A percentile compares a stretch with the other conserved stretches of the same genome.
phyloP scores from a whole-genome alignment of 1,284 basidiomycete genomes.

The Ceratobasidium sp. region DNA sequence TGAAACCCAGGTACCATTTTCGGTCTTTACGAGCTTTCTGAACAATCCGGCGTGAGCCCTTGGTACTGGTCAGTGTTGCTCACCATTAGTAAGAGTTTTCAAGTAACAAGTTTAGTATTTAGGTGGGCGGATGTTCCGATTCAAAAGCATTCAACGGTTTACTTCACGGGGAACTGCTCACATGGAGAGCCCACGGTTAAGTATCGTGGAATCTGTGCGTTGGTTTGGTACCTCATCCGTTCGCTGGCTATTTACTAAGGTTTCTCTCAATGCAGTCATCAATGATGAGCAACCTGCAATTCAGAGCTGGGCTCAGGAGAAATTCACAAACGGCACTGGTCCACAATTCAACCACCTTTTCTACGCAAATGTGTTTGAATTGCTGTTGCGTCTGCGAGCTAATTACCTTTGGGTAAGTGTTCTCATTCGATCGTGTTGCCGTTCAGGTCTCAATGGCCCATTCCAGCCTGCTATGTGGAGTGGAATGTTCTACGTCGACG shows the following conservation, averaged over 20 bases:
- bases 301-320: slow-evolving; percentile 65
- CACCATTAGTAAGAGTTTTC: no score
- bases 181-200: slow-evolving; percentile 76
- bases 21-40: slow-evolving; percentile 74
- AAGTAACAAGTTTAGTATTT: not conserved
- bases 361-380: slow-evolving; percentile 67
- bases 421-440: not conserved
- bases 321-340: slow-evolving; percentile 73
- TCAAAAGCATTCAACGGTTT: slow-evolving; percentile 61
- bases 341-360: slow-evolving; percentile 72
- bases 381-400: slow-evolving; percentile 72
- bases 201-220: slow-evolving; percentile 67
- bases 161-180: slow-evolving; percentile 61
- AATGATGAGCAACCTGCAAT: slow-evolving; percentile 74
- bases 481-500: slow-evolving; percentile 74
- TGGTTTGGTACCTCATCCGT: not conserved
- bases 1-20: slow-evolving; percentile 62
- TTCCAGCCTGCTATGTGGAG: slow-evolving; percentile 46
- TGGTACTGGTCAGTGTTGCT: slow-evolving; percentile 41
- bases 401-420: slow-evolving; percentile 69
- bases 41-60: slow-evolving; percentile 66
- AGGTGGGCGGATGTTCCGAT: slow-evolving; percentile 59
- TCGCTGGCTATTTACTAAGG: not conserved
- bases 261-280: slow-evolving; percentile 48
- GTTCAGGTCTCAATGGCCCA: not conserved